Evolutionary conservation across 2,329 filamentous ascomycete genomes (phyloP).

Genomic region (Phialemoniopsis sp.): DNA sequence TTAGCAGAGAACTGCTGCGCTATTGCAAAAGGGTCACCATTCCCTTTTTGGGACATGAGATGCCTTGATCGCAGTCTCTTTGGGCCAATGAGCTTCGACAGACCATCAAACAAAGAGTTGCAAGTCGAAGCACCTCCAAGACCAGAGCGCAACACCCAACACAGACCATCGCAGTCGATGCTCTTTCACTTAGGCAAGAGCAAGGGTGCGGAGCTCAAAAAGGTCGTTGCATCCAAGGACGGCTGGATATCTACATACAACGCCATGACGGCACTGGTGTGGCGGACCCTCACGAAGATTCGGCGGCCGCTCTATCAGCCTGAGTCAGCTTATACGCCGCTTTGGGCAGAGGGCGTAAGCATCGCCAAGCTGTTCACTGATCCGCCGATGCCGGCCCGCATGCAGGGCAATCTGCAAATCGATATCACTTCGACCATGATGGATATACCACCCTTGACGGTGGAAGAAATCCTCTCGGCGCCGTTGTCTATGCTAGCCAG

Average conservation of each 20-base stretch:
- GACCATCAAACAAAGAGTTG: too few relatives aligned
- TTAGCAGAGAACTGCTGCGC: conserved; percentile 34
- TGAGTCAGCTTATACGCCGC: conserved; percentile 14
- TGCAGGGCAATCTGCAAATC: conserved; percentile 26
- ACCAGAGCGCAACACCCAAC: too few relatives aligned
- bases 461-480: conserved; percentile 26
- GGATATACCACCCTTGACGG: conserved; percentile 17
- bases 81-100: too few relatives aligned
- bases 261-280: conserved; percentile 30
- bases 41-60: conserved; percentile 14
- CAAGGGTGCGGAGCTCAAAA: conserved; percentile 23
- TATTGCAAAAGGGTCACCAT: conserved; percentile 13
- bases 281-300: conserved; percentile 25
- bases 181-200: conserved; percentile 25
- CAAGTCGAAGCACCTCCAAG: too few relatives aligned
- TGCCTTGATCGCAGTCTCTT: too few relatives aligned
- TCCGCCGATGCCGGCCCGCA: conserved; percentile 20
- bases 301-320: conserved; percentile 23
- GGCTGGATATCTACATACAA: conserved; percentile 37
- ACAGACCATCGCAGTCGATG: conserved; percentile 9
- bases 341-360: conserved; percentile 30
- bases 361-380: conserved; percentile 27
- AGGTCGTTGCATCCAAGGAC: conserved; percentile 21
- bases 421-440: conserved; percentile 15
- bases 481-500: conserved; percentile 26